phyloP scores from a whole-genome alignment of 345 rosid species.

The Chamaenerion angustifolium region DNA sequence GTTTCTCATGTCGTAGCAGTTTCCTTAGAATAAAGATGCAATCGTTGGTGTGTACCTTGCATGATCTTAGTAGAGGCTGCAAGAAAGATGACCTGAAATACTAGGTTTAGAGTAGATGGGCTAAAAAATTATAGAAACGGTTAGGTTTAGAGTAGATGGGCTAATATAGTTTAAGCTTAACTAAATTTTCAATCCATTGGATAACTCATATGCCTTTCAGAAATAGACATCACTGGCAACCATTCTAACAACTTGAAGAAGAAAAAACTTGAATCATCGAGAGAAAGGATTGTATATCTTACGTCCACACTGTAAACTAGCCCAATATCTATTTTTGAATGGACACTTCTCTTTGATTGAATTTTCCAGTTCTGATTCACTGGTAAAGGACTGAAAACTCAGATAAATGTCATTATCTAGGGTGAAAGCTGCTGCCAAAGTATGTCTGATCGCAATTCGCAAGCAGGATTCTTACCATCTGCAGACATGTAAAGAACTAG shows the following conservation, averaged over 20 bases:
- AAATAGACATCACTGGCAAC: not conserved
- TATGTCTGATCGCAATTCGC: slow-evolving; percentile 63
- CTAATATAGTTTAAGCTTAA: too few relatives aligned
- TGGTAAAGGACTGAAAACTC: slow-evolving; percentile 66
- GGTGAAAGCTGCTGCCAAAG: slow-evolving; percentile 68
- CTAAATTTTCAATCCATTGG: too few relatives aligned
- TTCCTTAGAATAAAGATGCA: too few relatives aligned
- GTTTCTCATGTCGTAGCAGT: too few relatives aligned
- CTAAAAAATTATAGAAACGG: too few relatives aligned
- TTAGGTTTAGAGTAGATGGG: too few relatives aligned
- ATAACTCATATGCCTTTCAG: not conserved
- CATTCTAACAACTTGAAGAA: too few relatives aligned
- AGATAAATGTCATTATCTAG: slow-evolving; percentile 59
- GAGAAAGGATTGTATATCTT: slow-evolving; percentile 15
- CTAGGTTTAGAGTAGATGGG: too few relatives aligned
- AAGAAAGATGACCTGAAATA: slow-evolving; percentile 78
- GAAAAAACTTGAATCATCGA: too few relatives aligned
- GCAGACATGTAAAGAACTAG: slow-evolving; percentile 8
- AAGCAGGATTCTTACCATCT: slow-evolving; percentile 94
- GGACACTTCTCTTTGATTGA: slow-evolving; percentile 56
- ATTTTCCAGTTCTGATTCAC: slow-evolving; percentile 39
- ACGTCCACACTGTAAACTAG: slow-evolving; percentile 79
- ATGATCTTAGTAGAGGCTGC: slow-evolving; percentile 68
- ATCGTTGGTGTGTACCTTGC: slow-evolving; percentile 43
- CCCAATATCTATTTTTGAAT: slow-evolving; percentile 75